Base-by-base conservation (phyloP, 2,329 filamentous ascomycete genomes). In the Aspergillus clavatus region DNA sequence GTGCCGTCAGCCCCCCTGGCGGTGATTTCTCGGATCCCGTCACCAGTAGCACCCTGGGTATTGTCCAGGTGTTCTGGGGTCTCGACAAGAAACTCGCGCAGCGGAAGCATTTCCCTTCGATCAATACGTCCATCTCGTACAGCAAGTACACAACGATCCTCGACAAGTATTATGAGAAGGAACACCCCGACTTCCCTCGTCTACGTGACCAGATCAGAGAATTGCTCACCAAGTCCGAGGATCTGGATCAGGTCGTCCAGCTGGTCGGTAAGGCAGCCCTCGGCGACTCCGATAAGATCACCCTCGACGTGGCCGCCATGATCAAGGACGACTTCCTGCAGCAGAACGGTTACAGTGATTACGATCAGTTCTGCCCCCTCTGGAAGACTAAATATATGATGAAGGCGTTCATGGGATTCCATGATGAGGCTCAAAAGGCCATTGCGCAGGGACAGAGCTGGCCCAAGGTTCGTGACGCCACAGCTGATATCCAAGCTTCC, bases 361-460 rank as follows among this genome's bases (percentile, higher is more conserved):
- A 98, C 68, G 93, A 98, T 67, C 90, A 97, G 74, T 98, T 95
- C 82, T 98, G 93, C 67, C 93, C 93, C 40, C 81, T 98, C 63
- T 98, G 93, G 93, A 98, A 98, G 84, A 98, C 93, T 0, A 87
- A 95, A 70, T 98, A 93, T 85, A 97, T 98, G 93, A 98, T 98
- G 93, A 96, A 95, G 81, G 86, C 89, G 54, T 97, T 98, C 83
- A 87, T 98, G 78, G 87, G 85, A 47, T 98, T 91, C 81, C 89
- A 96, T 68, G 94, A 98, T 62, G 93, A 98, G 76, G 84, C 89
- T 19, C 91, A 97, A 70, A 97, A 96, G 81, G 89, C 89, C 5
- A 81, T 98, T 64, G 79, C 86, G 5, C 89, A 95, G 70, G 93
- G 93, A 50, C 86, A 91, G 72, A 85, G 76, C 71, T 98, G 93